Evolutionary conservation across 1,139 yeast species (phyloP).

Genomic region (Taphrina flavorubra): DNA sequence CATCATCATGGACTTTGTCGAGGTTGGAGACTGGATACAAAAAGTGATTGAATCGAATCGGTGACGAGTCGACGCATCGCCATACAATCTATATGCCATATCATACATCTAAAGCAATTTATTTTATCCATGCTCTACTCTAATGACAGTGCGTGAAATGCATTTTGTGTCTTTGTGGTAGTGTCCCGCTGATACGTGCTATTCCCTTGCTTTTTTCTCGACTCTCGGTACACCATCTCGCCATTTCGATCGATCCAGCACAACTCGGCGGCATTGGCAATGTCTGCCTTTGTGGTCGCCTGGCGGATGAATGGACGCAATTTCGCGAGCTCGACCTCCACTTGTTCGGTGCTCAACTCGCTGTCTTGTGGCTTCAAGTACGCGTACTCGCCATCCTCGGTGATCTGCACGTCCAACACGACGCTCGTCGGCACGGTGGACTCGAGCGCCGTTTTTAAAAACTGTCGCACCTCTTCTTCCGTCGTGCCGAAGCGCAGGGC

Average conservation of each 20-base stretch:
- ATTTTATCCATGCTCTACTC: neutral
- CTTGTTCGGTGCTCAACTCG: conserved; percentile 35
- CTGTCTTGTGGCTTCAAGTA: conserved; percentile 42
- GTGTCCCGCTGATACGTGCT: neutral
- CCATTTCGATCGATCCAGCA: conserved; percentile 46
- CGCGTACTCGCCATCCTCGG: conserved; percentile 45
- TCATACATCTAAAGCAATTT: neutral
- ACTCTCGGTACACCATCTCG: conserved; percentile 44
- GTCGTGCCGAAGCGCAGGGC: conserved; percentile 45
- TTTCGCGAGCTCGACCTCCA: conserved; percentile 43
- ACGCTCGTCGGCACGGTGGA: conserved; percentile 26
- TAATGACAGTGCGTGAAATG: conserved; percentile 24
- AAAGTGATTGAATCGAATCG: conserved; percentile 8
- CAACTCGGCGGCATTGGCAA: conserved; percentile 44
- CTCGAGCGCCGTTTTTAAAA: conserved; percentile 12
- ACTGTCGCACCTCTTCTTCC: conserved; percentile 33
- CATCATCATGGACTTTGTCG: conserved; percentile 16
- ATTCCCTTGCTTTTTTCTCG: conserved; percentile 6
- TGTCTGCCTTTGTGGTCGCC: conserved; percentile 25
- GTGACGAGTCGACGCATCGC: neutral
- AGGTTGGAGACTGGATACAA: conserved; percentile 11
- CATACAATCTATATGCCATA: neutral
- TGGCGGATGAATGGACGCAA: conserved; percentile 41
- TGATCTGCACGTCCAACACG: conserved; percentile 42
- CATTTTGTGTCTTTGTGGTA: conserved; percentile 14